Percentiles rank a stretch among this genome's conserved stretches.
Conservation (phyloP, 2,329 filamentous ascomycete species). For the Xylariaceae sp. region DNA sequence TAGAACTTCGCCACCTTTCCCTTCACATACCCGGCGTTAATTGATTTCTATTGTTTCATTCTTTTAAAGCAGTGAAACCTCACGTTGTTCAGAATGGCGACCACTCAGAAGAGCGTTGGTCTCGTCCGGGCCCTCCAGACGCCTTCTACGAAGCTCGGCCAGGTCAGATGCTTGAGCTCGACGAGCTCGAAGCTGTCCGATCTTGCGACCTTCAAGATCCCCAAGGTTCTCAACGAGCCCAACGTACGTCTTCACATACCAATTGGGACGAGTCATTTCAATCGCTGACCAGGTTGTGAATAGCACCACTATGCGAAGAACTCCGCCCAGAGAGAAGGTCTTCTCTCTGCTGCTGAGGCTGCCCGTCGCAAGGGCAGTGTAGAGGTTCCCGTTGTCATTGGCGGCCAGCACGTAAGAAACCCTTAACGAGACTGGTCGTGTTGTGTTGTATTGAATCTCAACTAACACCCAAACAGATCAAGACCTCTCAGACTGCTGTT, state of each 20-base stretch:
- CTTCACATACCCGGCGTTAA: not conserved
- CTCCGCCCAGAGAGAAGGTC: slow-evolving; percentile 69
- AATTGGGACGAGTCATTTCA: not conserved
- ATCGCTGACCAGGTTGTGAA: slow-evolving; percentile 6
- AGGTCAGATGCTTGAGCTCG: slow-evolving; percentile 27
- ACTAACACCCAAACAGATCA: slow-evolving; percentile 49
- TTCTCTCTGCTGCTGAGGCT: slow-evolving; percentile 66
- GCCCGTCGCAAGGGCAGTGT: slow-evolving; percentile 65
- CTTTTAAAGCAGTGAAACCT: not conserved
- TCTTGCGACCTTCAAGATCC: slow-evolving; percentile 81
- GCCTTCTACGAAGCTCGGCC: slow-evolving; percentile 12
- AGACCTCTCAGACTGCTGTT: slow-evolving; percentile 56
- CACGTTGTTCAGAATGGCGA: slow-evolving; percentile 21
- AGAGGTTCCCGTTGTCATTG: slow-evolving; percentile 77
- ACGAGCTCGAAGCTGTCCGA: slow-evolving; percentile 43
- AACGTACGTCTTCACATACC: slow-evolving; percentile 59
- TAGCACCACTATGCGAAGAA: slow-evolving; percentile 87
- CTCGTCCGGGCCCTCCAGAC: slow-evolving; percentile 24
- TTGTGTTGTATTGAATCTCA: not conserved
- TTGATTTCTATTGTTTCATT: not conserved
- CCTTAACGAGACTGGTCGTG: too few relatives aligned
- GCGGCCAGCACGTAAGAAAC: slow-evolving; percentile 65
- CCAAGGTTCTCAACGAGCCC: slow-evolving; percentile 85
- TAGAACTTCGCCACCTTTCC: not conserved
- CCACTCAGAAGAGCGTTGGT: slow-evolving; percentile 23